These are phyloP conservation scores for Bjerkandera adusta DNA, from an alignment of 1,284 basidiomycete genomes.

Conservation along the genomic window DNA sequence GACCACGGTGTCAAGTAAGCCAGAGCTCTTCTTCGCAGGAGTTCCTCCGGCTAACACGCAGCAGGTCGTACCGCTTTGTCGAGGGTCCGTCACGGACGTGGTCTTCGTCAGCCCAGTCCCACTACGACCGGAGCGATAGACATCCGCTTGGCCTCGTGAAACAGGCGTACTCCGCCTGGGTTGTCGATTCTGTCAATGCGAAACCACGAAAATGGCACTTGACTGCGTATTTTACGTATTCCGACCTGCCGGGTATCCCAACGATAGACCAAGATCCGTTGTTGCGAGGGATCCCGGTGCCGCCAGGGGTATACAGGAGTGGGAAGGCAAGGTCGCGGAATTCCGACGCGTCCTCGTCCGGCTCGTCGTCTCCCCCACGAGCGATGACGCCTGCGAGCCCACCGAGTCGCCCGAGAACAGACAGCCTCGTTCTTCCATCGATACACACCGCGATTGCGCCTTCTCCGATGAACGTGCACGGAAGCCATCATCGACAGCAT, in stretches of 20 bases:
- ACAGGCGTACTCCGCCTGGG: slow-evolving; percentile 65
- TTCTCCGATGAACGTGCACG: slow-evolving; percentile 20
- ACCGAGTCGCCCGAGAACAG: slow-evolving; percentile 19
- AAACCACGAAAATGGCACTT: slow-evolving; percentile 60
- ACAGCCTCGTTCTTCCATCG: slow-evolving; percentile 27
- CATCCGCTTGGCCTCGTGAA: slow-evolving; percentile 56
- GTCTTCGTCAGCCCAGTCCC: slow-evolving; percentile 53
- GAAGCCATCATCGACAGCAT: slow-evolving; percentile 30
- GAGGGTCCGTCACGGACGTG: slow-evolving; percentile 50
- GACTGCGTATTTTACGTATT: slow-evolving; percentile 63
- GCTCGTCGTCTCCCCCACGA: slow-evolving; percentile 25
- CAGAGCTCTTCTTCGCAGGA: slow-evolving; percentile 2
- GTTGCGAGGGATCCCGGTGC: slow-evolving; percentile 49
- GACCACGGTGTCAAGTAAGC: slow-evolving; percentile 41
- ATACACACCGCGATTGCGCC: slow-evolving; percentile 26
- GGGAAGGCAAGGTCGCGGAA: slow-evolving; percentile 54
- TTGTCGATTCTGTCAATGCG: slow-evolving; percentile 42
- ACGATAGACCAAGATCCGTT: slow-evolving; percentile 55
- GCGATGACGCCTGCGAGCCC: slow-evolving; percentile 19
- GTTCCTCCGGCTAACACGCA: slow-evolving; percentile 9
- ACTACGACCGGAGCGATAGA: slow-evolving; percentile 53
- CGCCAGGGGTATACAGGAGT: slow-evolving; percentile 55
- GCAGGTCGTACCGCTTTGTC: slow-evolving; percentile 52
- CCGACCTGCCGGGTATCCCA: slow-evolving; percentile 55
- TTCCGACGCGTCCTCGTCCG: slow-evolving; percentile 31